Evolutionary conservation across 2,329 filamentous ascomycete species (phyloP), one percentile per base, ranked within the genome.

Genomic region (Trichophyton schoenleinii): DNA sequence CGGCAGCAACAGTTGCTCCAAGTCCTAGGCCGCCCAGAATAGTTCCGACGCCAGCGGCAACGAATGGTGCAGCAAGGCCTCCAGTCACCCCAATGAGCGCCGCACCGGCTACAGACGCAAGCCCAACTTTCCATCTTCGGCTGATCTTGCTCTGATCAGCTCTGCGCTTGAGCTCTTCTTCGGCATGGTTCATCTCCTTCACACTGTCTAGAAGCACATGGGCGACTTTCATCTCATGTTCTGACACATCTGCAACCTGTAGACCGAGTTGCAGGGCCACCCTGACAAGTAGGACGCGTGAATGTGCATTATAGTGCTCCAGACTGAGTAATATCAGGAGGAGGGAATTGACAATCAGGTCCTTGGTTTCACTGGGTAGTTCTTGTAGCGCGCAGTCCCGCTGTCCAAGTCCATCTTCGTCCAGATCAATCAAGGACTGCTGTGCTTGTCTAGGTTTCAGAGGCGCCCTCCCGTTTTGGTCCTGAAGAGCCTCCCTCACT

Each of bases 61-160:
- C 82, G 1, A 97, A 78, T 0, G 90, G 86, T 1, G 87, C 84
- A 7, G 89, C 87, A 8, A 96, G 81, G 36, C 87, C 87, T 31
- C 87, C 87, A 0, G 91, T 96, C 2, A 88, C 83, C 8, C 85
- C 85, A n/a, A 96, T 91, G 1, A 96, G 78, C 0, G 88, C 89
- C 1, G 92, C 92, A 9, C 92, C 92, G 0, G 89, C 91, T 0
- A 95, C 89, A 7, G 88, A 89, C 0, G 91, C 92, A 28, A 96
- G 79, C 0, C 91, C 90, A 20, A 96, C 90, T 70, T 91, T 91
- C 83, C 85, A 88, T 70, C 86, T 85, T 52, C 86, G 80, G 18
- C 81, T 74, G n/a, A 77, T 76, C 64, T 84, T 85, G 48, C 81
- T 83, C 63, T 88, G 84, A 61, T 90, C 86, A 0, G 77, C 81